Percentiles rank a stretch among this genome's conserved stretches.
Evolutionary conservation across 139 green algal genomes (phyloP).

Genomic region (Asterochloris erici): DNA sequence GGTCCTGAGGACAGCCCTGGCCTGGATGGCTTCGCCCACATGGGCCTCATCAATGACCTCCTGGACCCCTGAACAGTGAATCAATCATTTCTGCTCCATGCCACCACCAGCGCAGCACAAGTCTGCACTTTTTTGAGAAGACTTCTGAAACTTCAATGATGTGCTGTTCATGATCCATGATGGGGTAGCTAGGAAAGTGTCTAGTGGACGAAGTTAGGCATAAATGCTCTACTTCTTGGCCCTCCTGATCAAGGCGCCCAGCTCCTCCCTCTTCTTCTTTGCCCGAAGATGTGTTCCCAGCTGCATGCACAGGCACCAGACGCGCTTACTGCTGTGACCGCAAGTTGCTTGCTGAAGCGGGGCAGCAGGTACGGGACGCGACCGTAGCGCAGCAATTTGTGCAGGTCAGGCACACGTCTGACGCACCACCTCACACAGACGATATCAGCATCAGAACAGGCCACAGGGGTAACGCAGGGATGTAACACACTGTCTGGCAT

Average conservation of each 20-base stretch:
- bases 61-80: constrained; percentile 32
- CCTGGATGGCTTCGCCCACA: constrained; percentile 82
- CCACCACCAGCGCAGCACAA: too few species aligned
- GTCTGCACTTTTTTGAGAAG: too few species aligned
- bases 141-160: too few species aligned
- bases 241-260: constrained; percentile 65
- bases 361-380: too few species aligned
- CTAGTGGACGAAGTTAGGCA: too few species aligned
- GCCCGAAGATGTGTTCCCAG: constrained; percentile 92
- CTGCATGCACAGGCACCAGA: constrained; percentile 37
- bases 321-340: too few species aligned
- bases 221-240: constrained; percentile 55
- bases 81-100: too few species aligned
- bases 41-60: constrained; percentile 77
- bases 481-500: too few species aligned
- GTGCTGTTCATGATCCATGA: too few species aligned
- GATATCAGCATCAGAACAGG: not conserved
- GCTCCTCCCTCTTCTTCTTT: constrained; percentile 96
- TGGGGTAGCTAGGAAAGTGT: too few species aligned
- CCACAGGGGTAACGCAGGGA: too few species aligned
- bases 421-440: not conserved
- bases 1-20: constrained; percentile 27
- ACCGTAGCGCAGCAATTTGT: not conserved
- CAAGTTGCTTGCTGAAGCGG: not conserved
- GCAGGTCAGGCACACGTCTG: not conserved